Evolutionary conservation across 768 basidiomycete genomes (phyloP), one percentile per base, ranked within the genome.

Genomic region (Gymnopilus dilepis): DNA sequence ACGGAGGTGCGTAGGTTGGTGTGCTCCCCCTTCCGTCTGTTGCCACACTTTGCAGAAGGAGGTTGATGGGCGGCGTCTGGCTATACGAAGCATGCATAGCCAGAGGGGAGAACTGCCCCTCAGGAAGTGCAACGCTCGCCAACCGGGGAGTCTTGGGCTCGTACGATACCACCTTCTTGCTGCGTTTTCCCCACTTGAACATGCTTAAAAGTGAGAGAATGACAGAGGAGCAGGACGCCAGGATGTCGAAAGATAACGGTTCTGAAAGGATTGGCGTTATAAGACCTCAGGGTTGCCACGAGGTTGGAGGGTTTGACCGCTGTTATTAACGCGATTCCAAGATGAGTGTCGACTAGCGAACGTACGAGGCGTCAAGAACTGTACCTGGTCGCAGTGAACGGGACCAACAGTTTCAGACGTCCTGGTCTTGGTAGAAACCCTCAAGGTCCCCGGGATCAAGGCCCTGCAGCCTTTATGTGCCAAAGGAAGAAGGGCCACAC

Each of bases 91-190:
- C 61, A 30, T 67, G 65, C 48, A 67, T 59, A 24, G 64, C 31
- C 56, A 68, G 62, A 13, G 71, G 66, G 24, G 67, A 59, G 40
- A 61, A 65, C 38, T 63, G 63, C n/a, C 71, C 71, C n/a, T 69
- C 72, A 37, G 72, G 75, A 47, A 76, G 72, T 45, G 72, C 65
- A 33, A 74, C 61, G 58, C 70, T 73, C 31, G 55, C 47, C 50
- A 77, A 57, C 62, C 71, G 72, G 6, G 77, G 76, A 2, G 76
- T 77, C 62, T 74, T 73, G 22, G 77, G 76, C 40, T 72, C 69
- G 48, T 66, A 67, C 40, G 58, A 42, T 19, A 41, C 61, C 60
- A 61, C 62, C 65, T 63, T 68, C 45, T 54, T 68, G 45, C 55
- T 61, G 63, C 69, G 71, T 37, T 60, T 60, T 55, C 62, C 62